phyloP scores from a whole-genome alignment of 2,329 filamentous ascomycete genomes.

The Calonectria ilicicola region DNA sequence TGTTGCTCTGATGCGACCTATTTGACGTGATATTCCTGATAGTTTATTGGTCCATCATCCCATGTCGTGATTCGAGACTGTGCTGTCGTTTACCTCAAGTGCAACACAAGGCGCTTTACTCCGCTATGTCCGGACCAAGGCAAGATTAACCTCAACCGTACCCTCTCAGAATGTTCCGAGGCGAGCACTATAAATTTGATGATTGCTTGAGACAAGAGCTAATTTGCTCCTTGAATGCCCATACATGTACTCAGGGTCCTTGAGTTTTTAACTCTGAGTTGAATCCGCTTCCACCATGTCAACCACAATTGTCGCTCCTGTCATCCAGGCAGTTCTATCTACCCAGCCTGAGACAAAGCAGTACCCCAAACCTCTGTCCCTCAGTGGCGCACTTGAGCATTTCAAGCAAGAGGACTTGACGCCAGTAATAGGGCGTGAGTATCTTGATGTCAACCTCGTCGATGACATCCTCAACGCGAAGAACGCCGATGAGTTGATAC shows the following conservation, averaged over 20 bases:
- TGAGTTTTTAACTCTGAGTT: background rate
- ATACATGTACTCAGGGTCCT: background rate
- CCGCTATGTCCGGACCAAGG: background rate
- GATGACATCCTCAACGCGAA: slow-evolving; percentile 58
- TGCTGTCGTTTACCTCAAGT: background rate
- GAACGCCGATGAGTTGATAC: slow-evolving; percentile 66
- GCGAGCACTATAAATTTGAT: background rate
- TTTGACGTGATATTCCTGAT: background rate
- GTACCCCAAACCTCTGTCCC: background rate
- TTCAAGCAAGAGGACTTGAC: slow-evolving; percentile 48
- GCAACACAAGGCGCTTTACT: background rate
- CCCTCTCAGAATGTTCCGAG: background rate
- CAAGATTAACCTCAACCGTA: background rate
- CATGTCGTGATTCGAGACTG: background rate
- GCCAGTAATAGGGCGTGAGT: slow-evolving; percentile 68
- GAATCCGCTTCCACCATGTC: background rate
- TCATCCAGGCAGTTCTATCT: background rate
- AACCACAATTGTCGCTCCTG: background rate
- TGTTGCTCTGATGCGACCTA: background rate
- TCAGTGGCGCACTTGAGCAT: slow-evolving; percentile 18
- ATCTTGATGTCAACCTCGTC: slow-evolving; percentile 60
- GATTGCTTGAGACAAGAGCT: background rate
- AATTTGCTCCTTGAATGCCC: background rate
- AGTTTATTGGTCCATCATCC: background rate
- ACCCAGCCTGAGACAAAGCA: background rate